Evolutionary conservation across 176 grass and related monocot genomes (phyloP).

Genomic region (Phyllostachys edulis): DNA sequence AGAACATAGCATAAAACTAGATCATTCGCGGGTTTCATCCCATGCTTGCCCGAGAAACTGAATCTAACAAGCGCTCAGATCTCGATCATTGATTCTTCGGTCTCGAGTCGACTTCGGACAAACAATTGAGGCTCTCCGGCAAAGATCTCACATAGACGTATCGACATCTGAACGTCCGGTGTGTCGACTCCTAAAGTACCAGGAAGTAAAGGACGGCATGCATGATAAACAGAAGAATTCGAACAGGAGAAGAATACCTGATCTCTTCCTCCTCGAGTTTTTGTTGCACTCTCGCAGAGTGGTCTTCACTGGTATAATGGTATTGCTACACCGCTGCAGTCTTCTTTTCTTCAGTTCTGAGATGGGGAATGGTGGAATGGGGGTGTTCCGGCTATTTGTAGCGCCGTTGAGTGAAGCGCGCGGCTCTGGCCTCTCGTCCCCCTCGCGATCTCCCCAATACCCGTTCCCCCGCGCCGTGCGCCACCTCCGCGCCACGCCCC

Average conservation of each 20-base stretch:
- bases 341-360: not conserved
- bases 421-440: not conserved
- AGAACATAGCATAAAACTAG: not conserved
- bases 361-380: not conserved
- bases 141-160: too few relatives aligned
- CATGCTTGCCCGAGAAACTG: too few relatives aligned
- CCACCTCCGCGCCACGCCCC: too few relatives aligned
- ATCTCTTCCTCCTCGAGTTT: not conserved
- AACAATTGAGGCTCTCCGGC: too few relatives aligned
- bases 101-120: too few relatives aligned
- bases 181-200: too few relatives aligned
- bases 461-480: slow-evolving; percentile 12
- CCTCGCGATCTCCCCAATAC: not conserved
- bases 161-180: too few relatives aligned
- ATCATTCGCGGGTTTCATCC: too few relatives aligned
- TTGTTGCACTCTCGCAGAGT: not conserved
- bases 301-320: not conserved
- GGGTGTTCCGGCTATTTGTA: not conserved
- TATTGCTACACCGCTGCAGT: not conserved
- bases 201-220: too few relatives aligned
- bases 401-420: slow-evolving; percentile 4
- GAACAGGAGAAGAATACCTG: not conserved
- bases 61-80: too few relatives aligned
- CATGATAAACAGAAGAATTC: too few relatives aligned
- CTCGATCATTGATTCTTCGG: too few relatives aligned